Evolutionary conservation across 805 yeast genomes (phyloP).

Genomic region (Danielozyma ontarioensis): DNA sequence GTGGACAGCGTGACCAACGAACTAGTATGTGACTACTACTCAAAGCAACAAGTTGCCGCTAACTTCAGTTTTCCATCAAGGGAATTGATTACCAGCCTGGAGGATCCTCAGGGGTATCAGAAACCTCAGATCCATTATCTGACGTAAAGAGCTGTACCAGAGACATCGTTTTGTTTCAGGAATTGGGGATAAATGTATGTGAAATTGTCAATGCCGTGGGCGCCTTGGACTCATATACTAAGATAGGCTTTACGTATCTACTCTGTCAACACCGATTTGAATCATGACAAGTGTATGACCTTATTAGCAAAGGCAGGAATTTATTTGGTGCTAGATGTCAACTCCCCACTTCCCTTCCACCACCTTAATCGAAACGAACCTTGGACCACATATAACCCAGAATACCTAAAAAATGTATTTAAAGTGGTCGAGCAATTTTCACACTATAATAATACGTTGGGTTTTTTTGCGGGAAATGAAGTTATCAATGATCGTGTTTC

Average conservation of each 20-base stretch:
- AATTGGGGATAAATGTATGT: constrained; percentile 67
- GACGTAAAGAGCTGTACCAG: constrained; percentile 70
- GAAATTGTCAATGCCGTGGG: too few relatives aligned
- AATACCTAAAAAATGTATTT: constrained; percentile 71
- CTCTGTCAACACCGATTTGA: constrained; percentile 73
- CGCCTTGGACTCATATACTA: constrained; percentile 5
- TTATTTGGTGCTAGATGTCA: constrained; percentile 86
- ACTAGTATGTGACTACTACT: constrained; percentile 43
- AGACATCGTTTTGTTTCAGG: constrained; percentile 76
- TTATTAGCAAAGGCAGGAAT: constrained; percentile 88
- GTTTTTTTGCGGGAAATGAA: constrained; percentile 90
- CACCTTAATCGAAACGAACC: constrained; percentile 90
- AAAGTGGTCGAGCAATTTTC: constrained; percentile 78
- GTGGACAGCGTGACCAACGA: constrained; percentile 67
- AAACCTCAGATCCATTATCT: constrained; percentile 65
- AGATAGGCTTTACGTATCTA: constrained; percentile 72
- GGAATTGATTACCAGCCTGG: constrained; percentile 98
- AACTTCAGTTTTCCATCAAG: constrained; percentile 58
- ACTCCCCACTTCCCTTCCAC: constrained; percentile 74
- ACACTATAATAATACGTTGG: constrained; percentile 81
- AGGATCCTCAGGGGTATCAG: constrained; percentile 74
- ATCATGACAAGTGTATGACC: constrained; percentile 90
- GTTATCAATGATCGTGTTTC: constrained; percentile 76
- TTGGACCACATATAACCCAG: constrained; percentile 76
- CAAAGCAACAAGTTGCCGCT: constrained; percentile 7